Evolutionary conservation across 78 protist species (phyloP), one percentile per base, ranked within the genome.

Genomic region (Planoprotostelium fungivorum): DNA sequence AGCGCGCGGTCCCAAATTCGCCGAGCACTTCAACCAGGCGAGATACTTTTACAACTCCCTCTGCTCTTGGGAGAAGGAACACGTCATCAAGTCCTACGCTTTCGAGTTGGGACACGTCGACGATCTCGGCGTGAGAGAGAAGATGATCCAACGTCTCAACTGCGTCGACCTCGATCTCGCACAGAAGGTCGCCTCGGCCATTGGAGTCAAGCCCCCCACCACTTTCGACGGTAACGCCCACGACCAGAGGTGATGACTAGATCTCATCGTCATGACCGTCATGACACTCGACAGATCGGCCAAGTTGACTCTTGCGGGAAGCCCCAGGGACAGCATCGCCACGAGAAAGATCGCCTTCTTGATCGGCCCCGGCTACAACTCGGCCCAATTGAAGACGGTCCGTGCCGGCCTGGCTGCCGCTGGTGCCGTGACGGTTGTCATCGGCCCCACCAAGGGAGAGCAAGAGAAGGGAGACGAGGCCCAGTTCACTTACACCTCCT

Each of bases 11-110:
- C 89, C 85, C 39, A 84, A 87, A 0, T 89, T 89, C 36, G 63
- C 31, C 29, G 91, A 89, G 29, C 87, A 89, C 63, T 89, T 89
- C 91, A 86, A 84, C 0, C 91, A 89, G 86, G 51, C 91, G 0
- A 84, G 89, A 0, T 38, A 36, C 73, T 89, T 89, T 37, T 89
- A 88, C 89, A 89, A 89, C 51, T n/a, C 38, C 28, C 85, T 89
- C 87, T 5, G 73, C 29, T 35, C 31, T 35, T n/a, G 51, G 39
- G 91, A 89, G 63, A 89, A 89, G 63, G 35, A 84, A 1, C 91
- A 89, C 63, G 86, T 89, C 38, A 83, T 89, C 10, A 1, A 29
- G 0, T 87, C 88, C 29, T 89, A 39, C 88, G 28, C 91, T 29
- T 89, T 89, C 36, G 91, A 89, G 29, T 16, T 89, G 51, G 73